phyloP scores from a whole-genome alignment of 768 basidiomycete species.

The Suillus occidentalis region DNA sequence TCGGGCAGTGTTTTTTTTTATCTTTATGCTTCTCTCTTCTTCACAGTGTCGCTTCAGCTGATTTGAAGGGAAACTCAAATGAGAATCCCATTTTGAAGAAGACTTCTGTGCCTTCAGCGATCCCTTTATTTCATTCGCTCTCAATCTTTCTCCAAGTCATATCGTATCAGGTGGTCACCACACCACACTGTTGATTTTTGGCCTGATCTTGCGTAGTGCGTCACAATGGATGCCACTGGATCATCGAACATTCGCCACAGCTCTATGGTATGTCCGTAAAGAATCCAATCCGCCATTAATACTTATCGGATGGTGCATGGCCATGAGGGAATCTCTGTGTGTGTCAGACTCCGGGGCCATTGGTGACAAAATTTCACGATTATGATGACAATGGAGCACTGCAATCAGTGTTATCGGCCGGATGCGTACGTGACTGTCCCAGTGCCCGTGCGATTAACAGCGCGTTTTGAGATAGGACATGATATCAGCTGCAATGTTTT shows the following conservation, averaged over 20 bases:
- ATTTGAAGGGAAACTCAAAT: too few species aligned
- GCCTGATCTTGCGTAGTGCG: conserved; percentile 28
- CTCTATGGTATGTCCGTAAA: conserved; percentile 24
- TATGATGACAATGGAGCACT: conserved; percentile 33
- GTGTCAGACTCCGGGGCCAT: not conserved
- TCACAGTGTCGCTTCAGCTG: too few species aligned
- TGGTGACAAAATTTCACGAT: not conserved
- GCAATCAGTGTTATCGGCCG: conserved; percentile 37
- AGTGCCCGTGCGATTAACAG: not conserved
- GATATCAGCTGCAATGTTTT: conserved; percentile 37
- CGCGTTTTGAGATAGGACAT: conserved; percentile 30
- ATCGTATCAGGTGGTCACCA: conserved; percentile 18
- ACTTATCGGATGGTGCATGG: conserved; percentile 36
- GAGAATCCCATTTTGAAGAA: too few species aligned
- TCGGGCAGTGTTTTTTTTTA: too few species aligned
- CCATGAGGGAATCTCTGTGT: conserved; percentile 28
- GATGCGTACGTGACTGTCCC: conserved; percentile 32
- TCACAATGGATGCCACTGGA: conserved; percentile 37
- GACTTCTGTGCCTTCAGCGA: too few species aligned
- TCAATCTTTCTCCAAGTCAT: conserved; percentile 29
- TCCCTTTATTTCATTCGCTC: conserved; percentile 30
- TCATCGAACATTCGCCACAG: conserved; percentile 23
- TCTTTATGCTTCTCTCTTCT: too few species aligned
- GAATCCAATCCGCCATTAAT: conserved; percentile 34
- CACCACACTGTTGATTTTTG: conserved; percentile 10